phyloP scores from a whole-genome alignment of 108 stramenopile genomes.

The Nannochloropsis oceanica region DNA sequence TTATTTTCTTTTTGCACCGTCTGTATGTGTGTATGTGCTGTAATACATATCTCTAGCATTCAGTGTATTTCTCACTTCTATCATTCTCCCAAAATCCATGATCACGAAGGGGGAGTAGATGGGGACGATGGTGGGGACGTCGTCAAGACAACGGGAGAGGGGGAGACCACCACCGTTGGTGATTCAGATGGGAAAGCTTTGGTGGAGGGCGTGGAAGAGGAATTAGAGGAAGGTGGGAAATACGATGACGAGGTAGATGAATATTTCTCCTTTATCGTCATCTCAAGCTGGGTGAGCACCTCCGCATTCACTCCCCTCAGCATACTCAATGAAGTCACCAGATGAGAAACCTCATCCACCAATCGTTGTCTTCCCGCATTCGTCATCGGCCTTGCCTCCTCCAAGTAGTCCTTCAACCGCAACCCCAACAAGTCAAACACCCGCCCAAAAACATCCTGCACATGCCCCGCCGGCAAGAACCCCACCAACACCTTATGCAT shows the following conservation, averaged over 20 bases:
- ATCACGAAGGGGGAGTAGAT: too few relatives aligned
- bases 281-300: not conserved
- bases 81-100: too few relatives aligned
- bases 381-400: constrained; percentile 12
- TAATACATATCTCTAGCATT: too few relatives aligned
- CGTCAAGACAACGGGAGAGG: too few relatives aligned
- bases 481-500: constrained; percentile 79
- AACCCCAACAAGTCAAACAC: constrained; percentile 71
- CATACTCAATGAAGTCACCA: constrained; percentile 8
- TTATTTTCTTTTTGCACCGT: too few relatives aligned
- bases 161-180: too few relatives aligned
- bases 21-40: too few relatives aligned
- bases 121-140: too few relatives aligned
- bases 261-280: not conserved
- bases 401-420: constrained; percentile 21
- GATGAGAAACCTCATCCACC: constrained; percentile 15
- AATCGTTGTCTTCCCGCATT: constrained; percentile 25
- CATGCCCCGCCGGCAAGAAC: constrained; percentile 69
- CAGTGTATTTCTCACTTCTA: too few relatives aligned
- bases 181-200: too few relatives aligned
- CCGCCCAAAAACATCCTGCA: constrained; percentile 75
- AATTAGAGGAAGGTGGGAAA: not conserved
- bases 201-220: not conserved
- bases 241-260: not conserved
- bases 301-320: constrained; percentile 18